Percentiles rank a stretch among this genome's conserved stretches.
These are phyloP conservation scores for Scedosporium dehoogii DNA, from an alignment of 2,329 filamentous ascomycete genomes.

Conservation along the genomic window DNA sequence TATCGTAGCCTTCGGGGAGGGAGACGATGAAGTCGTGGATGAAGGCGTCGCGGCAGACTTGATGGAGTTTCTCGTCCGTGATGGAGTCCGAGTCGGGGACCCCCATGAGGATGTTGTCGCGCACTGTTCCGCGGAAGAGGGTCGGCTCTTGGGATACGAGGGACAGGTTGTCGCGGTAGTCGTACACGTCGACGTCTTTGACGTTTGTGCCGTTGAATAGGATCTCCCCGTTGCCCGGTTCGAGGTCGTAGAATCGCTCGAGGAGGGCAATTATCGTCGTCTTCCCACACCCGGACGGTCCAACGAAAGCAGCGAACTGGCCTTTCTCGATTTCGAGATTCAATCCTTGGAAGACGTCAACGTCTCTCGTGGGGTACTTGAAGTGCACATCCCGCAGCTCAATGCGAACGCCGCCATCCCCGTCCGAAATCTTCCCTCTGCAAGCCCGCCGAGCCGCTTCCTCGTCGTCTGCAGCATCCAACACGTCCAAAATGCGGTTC, in stretches of 20 bases:
- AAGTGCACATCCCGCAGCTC: slow-evolving; percentile 49
- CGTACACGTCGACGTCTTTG: slow-evolving; percentile 17
- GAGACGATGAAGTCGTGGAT: slow-evolving; percentile 44
- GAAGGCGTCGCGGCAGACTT: slow-evolving; percentile 45
- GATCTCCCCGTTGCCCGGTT: slow-evolving; percentile 20
- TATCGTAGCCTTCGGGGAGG: slow-evolving; percentile 50
- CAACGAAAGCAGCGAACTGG: slow-evolving; percentile 44
- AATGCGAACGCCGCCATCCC: slow-evolving; percentile 41
- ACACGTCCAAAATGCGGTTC: slow-evolving; percentile 45
- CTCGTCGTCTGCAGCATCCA: slow-evolving; percentile 26
- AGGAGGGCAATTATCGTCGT: slow-evolving; percentile 46
- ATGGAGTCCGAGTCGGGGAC: slow-evolving; percentile 12
- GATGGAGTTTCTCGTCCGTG: slow-evolving; percentile 28
- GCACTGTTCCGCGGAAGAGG: slow-evolving; percentile 39
- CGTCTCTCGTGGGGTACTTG: slow-evolving; percentile 48
- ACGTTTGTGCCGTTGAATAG: slow-evolving; percentile 20
- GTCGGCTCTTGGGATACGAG: slow-evolving; percentile 31
- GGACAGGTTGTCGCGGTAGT: slow-evolving; percentile 23
- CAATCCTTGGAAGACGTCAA: slow-evolving; percentile 49
- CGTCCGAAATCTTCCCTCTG: slow-evolving; percentile 28
- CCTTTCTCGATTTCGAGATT: slow-evolving; percentile 34
- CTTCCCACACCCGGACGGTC: slow-evolving; percentile 49
- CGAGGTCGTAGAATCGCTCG: slow-evolving; percentile 33
- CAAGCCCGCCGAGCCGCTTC: slow-evolving; percentile 21
- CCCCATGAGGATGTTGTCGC: slow-evolving; percentile 45